A percentile compares a stretch with the other conserved stretches of the same genome.
Conservation (phyloP, 164 flowering plant species). For the grape (Vitis vinifera) region DNA sequence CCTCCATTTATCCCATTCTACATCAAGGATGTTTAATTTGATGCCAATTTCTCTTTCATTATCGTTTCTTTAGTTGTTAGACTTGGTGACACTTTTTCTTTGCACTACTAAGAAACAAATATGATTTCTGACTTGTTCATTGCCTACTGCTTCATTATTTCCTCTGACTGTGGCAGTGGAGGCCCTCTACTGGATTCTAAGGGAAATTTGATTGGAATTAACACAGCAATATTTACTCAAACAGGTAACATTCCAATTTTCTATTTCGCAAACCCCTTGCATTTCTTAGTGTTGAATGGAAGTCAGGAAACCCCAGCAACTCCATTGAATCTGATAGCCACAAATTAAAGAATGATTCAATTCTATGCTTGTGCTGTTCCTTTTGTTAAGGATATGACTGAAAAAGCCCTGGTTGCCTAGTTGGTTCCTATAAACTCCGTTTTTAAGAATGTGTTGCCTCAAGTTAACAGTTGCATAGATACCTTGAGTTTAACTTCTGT, state of each 20-base stretch:
- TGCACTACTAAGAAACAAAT: neutral
- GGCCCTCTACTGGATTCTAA: constrained; percentile 91
- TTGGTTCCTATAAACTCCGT: neutral
- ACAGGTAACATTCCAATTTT: constrained; percentile 50
- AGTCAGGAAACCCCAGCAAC: no score
- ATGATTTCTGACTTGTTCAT: neutral
- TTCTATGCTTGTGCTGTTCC: neutral
- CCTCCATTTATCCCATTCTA: neutral
- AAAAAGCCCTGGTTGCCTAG: neutral
- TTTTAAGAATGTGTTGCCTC: neutral
- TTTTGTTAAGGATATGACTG: neutral
- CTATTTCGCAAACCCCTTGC: neutral
- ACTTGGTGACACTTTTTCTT: neutral
- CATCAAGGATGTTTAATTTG: neutral
- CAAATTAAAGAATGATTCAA: no score
- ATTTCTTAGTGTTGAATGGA: neutral
- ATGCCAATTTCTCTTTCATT: neutral
- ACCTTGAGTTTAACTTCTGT: neutral
- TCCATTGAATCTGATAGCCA: no score
- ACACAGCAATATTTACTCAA: constrained; percentile 93
- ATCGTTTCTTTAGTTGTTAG: neutral
- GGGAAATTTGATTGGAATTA: constrained; percentile 88
- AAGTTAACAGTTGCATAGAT: neutral
- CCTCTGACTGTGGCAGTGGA: constrained; percentile 57
- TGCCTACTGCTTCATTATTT: constrained; percentile 8